phyloP scores from a whole-genome alignment of 1,284 basidiomycete genomes.

The Cerioporus squamosus region DNA sequence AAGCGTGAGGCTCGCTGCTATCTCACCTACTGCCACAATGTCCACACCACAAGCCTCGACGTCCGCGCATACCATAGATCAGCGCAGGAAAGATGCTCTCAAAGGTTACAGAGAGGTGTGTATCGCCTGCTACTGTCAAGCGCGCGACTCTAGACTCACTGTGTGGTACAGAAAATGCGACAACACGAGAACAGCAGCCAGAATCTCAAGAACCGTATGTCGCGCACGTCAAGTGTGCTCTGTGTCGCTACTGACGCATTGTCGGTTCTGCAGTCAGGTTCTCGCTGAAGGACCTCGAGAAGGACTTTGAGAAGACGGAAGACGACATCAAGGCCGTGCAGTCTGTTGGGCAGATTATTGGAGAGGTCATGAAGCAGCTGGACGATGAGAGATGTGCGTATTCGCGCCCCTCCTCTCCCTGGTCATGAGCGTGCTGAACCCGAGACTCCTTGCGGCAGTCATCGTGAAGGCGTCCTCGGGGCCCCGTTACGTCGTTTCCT shows the following conservation, averaged over 20 bases:
- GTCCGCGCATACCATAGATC: conserved; percentile 32
- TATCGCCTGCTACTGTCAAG: not conserved
- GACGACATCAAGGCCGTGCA: conserved; percentile 99
- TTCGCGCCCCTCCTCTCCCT: not conserved
- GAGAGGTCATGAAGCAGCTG: conserved; percentile 98
- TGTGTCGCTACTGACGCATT: not conserved
- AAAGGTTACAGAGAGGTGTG: conserved; percentile 31
- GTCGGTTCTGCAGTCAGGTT: conserved; percentile 45
- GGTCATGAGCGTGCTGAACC: no score
- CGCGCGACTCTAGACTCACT: not conserved
- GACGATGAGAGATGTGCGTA: conserved; percentile 95
- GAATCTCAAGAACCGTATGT: conserved; percentile 85
- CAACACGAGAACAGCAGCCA: conserved; percentile 84
- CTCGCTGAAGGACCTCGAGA: conserved; percentile 86
- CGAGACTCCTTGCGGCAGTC: conserved; percentile 52
- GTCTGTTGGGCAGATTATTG: conserved; percentile 98
- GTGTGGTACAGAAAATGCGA: conserved; percentile 78
- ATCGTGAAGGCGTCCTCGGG: conserved; percentile 99
- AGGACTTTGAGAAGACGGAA: conserved; percentile 94
- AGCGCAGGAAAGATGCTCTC: conserved; percentile 31
- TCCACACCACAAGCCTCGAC: conserved; percentile 32
- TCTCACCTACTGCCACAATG: conserved; percentile 17
- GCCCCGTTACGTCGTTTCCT: conserved; percentile 99
- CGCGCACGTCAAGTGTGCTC: not conserved
- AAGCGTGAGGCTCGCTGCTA: not conserved